phyloP scores from a whole-genome alignment of 129 eudicot genomes.

The Kitagawia praeruptora region DNA sequence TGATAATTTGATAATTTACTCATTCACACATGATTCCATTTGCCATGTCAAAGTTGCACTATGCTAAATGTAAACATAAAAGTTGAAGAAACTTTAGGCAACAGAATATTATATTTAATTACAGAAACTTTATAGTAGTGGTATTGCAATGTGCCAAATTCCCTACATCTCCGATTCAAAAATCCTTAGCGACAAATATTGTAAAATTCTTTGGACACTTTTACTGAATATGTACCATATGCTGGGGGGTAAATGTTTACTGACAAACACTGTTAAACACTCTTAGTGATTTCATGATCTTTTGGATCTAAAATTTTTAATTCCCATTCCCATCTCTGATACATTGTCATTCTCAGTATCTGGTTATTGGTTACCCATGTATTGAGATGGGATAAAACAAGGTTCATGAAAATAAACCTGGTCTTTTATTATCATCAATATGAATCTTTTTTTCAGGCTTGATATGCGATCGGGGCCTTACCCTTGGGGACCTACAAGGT shows the following conservation, averaged over 20 bases:
- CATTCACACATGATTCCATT: neutral
- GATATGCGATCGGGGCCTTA: slow-evolving; percentile 80
- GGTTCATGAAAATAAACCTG: no score
- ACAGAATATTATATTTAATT: neutral
- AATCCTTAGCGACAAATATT: neutral
- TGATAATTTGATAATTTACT: neutral
- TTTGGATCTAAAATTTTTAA: no score
- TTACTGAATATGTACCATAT: neutral
- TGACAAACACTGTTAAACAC: no score
- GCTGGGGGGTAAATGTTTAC: no score
- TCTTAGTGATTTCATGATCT: no score
- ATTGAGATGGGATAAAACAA: no score
- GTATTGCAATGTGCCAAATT: neutral
- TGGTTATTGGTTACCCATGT: no score
- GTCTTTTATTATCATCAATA: neutral
- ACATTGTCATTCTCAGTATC: neutral
- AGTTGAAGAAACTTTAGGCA: neutral
- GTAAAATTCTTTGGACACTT: neutral
- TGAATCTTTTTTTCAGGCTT: slow-evolving; percentile 51
- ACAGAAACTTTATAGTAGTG: neutral
- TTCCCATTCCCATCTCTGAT: neutral
- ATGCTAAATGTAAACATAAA: neutral
- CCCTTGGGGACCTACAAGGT: slow-evolving; percentile 90
- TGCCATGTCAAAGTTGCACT: neutral
- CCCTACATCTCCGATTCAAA: neutral